These are phyloP conservation scores for Phytophthora pluvialis DNA, from an alignment of 352 stramenopile species.

Conservation along the genomic window DNA sequence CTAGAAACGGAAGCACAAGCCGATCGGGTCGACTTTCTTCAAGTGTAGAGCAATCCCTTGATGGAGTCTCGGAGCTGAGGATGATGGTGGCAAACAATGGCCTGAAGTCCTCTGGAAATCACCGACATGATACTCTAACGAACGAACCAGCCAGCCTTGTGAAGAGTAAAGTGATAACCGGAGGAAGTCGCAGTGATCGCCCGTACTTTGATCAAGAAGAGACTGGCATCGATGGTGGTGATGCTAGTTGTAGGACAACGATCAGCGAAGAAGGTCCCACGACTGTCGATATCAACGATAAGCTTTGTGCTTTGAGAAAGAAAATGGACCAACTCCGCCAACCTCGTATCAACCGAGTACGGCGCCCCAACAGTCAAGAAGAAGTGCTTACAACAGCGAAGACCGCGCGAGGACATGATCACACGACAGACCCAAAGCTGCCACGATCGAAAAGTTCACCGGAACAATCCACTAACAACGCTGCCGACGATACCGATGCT, in stretches of 20 bases:
- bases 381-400: not conserved
- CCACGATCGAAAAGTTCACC: constrained; percentile 28
- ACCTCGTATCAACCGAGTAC: constrained; percentile 48
- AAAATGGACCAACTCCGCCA: constrained; percentile 61
- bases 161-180: constrained; percentile 12
- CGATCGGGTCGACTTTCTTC: constrained; percentile 7
- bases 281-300: constrained; percentile 50
- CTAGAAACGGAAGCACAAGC: constrained; percentile 1
- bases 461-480: constrained; percentile 9
- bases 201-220: constrained; percentile 41
- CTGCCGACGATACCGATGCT: constrained; percentile 11
- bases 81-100: constrained; percentile 35
- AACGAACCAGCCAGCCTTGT: not conserved
- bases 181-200: constrained; percentile 49
- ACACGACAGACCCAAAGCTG: not conserved
- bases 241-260: constrained; percentile 4
- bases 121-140: not conserved
- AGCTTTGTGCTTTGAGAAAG: constrained; percentile 63
- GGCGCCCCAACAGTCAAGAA: constrained; percentile 19
- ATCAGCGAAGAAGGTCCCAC: constrained; percentile 6
- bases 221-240: not conserved
- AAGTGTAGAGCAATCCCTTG: constrained; percentile 46
- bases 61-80: constrained; percentile 46
- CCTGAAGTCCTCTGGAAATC: not conserved
- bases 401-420: not conserved